Conservation (phyloP, 345 rosid species). For the Melastoma malabathricum region DNA sequence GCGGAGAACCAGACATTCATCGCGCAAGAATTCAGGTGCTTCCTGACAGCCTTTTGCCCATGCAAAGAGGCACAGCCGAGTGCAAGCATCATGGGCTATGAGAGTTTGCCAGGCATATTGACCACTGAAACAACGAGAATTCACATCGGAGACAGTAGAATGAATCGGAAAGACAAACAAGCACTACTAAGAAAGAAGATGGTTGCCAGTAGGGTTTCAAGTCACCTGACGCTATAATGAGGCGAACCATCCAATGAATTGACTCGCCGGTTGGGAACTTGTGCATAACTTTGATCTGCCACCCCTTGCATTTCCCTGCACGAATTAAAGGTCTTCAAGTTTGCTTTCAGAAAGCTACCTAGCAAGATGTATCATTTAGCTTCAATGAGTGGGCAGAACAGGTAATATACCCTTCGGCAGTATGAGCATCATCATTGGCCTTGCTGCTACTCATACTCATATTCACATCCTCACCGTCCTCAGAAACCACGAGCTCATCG, state of each 20-base stretch:
- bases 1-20: conserved; percentile 80
- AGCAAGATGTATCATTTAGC: too few relatives aligned
- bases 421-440: conserved; percentile 5
- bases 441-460: conserved; percentile 6
- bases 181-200: conserved; percentile 1
- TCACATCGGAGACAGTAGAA: conserved; percentile 1
- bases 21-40: conserved; percentile 87
- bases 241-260: conserved; percentile 28
- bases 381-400: too few relatives aligned
- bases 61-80: conserved; percentile 62
- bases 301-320: conserved; percentile 23
- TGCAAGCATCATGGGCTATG: conserved; percentile 89
- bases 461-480: conserved; percentile 15
- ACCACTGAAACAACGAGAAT: conserved; percentile 32
- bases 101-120: conserved; percentile 92
- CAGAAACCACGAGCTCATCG: conserved; percentile 16
- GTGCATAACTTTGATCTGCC: conserved; percentile 23
- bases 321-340: conserved; percentile 4
- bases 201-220: neutral
- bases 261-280: conserved; percentile 37
- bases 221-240: conserved; percentile 47
- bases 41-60: conserved; percentile 86
- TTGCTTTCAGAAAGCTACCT: neutral
- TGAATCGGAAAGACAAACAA: neutral
- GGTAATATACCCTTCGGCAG: conserved; percentile 37